Percentiles rank a stretch among this genome's conserved stretches.
Conservation (phyloP, 257 asterid species). For the Cynanchum wilfordii region DNA sequence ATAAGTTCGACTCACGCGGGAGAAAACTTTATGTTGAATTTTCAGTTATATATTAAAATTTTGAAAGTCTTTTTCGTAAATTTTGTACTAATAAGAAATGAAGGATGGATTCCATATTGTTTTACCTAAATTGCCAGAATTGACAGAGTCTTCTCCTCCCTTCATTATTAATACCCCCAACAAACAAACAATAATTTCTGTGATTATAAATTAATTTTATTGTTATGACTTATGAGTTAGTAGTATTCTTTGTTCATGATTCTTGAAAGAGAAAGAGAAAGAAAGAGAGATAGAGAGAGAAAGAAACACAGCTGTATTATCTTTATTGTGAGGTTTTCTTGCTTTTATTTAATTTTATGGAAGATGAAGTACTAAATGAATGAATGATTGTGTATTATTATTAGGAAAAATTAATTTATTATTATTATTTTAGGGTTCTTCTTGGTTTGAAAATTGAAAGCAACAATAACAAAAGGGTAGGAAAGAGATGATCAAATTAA, state of each 20-base stretch:
- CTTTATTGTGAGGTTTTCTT: too few species aligned
- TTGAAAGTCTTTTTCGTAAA: too few species aligned
- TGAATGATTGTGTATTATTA: neutral
- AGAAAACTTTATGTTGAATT: too few species aligned
- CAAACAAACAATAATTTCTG: neutral
- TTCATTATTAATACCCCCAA: neutral
- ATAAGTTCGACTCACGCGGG: too few species aligned
- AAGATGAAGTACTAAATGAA: neutral
- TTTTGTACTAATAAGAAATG: too few species aligned
- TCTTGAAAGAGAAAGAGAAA: neutral
- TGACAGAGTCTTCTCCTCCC: neutral
- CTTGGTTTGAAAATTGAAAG: constrained; percentile 40
- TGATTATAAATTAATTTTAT: neutral
- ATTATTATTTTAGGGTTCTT: constrained; percentile 7
- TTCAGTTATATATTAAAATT: too few species aligned
- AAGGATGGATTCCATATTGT: neutral
- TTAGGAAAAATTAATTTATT: neutral
- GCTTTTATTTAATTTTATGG: neutral
- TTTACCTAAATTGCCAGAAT: neutral
- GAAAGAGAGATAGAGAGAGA: neutral
- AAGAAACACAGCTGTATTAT: neutral
- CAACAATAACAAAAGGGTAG: constrained; percentile 20
- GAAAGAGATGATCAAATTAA: constrained; percentile 14
- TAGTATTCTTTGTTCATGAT: neutral
- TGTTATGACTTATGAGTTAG: neutral